phyloP scores from a whole-genome alignment of 106 monocot genomes.

The Acorus calamus region DNA sequence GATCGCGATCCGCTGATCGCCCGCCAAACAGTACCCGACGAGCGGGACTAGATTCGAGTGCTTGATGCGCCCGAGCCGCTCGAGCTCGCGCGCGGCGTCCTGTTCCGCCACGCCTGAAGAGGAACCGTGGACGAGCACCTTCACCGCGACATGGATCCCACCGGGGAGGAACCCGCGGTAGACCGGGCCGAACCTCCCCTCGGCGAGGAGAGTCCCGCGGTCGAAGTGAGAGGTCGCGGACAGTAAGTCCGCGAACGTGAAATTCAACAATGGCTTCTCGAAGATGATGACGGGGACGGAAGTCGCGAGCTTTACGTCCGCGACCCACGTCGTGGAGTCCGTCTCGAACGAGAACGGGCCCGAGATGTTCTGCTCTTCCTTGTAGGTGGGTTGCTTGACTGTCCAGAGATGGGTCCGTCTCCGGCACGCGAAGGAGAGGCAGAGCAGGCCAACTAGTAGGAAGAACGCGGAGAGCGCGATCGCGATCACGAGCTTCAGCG shows the following conservation, averaged over 20 bases:
- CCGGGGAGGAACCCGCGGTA: constrained; percentile 65
- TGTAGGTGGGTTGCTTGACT: constrained; percentile 39
- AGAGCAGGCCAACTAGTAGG: constrained; percentile 26
- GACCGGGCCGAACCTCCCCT: constrained; percentile 67
- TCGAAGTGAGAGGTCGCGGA: constrained; percentile 64
- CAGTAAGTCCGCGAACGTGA: constrained; percentile 76
- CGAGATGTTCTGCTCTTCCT: constrained; percentile 39
- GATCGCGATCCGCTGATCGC: constrained; percentile 68
- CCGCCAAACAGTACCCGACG: constrained; percentile 74
- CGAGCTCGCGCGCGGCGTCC: constrained; percentile 59
- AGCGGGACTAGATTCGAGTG: constrained; percentile 80
- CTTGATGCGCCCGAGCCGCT: constrained; percentile 62
- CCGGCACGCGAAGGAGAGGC: constrained; percentile 20
- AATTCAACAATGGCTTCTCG: constrained; percentile 76
- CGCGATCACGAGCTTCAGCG: constrained; percentile 34
- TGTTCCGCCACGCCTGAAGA: constrained; percentile 24
- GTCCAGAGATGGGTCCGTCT: constrained; percentile 29
- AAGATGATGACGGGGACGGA: constrained; percentile 79
- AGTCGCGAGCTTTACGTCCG: constrained; percentile 58
- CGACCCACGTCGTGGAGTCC: constrained; percentile 64
- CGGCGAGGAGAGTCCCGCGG: constrained; percentile 52
- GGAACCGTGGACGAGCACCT: constrained; percentile 52
- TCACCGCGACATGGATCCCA: constrained; percentile 58
- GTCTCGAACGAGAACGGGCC: constrained; percentile 73
- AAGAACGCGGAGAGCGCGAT: constrained; percentile 34